Evolutionary conservation across 2,329 filamentous ascomycete genomes (phyloP).

Genomic region (Xylaria sp.): DNA sequence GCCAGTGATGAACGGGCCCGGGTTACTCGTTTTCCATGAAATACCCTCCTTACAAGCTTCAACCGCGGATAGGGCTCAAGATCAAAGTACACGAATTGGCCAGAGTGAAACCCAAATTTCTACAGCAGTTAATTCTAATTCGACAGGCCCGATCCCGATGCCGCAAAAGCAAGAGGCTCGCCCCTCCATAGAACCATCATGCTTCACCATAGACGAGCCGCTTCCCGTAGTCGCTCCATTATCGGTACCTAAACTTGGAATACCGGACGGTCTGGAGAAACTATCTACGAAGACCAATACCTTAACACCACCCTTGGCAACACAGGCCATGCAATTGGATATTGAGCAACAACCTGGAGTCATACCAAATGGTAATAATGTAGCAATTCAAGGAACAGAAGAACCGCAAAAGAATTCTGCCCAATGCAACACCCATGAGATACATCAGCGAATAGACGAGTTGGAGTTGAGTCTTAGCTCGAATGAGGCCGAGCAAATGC

Average conservation of each 20-base stretch:
- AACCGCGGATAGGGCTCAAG: not conserved
- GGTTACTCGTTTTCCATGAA: constrained; percentile 32
- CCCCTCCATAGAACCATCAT: constrained; percentile 1
- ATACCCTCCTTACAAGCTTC: constrained; percentile 14
- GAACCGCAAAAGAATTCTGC: too few relatives aligned
- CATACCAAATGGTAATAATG: too few relatives aligned
- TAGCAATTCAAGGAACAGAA: too few relatives aligned
- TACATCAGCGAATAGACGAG: too few relatives aligned
- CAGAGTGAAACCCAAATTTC: not conserved
- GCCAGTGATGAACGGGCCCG: constrained; percentile 25
- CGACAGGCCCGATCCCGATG: constrained; percentile 1
- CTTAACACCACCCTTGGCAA: not conserved
- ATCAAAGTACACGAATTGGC: not conserved
- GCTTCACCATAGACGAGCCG: constrained; percentile 9
- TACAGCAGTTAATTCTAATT: not conserved
- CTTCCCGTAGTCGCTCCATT: constrained; percentile 27
- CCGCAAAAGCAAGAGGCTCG: constrained; percentile 4
- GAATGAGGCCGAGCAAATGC: too few relatives aligned
- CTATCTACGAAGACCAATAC: constrained; percentile 7
- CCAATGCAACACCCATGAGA: too few relatives aligned
- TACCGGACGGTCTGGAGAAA: constrained; percentile 17
- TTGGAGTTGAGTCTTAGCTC: too few relatives aligned
- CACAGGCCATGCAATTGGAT: constrained; percentile 12
- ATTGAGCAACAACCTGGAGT: too few relatives aligned
- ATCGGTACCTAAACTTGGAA: constrained; percentile 23